Conservation (phyloP, 352 stramenopile genomes). For the Phytophthora tubulina region DNA sequence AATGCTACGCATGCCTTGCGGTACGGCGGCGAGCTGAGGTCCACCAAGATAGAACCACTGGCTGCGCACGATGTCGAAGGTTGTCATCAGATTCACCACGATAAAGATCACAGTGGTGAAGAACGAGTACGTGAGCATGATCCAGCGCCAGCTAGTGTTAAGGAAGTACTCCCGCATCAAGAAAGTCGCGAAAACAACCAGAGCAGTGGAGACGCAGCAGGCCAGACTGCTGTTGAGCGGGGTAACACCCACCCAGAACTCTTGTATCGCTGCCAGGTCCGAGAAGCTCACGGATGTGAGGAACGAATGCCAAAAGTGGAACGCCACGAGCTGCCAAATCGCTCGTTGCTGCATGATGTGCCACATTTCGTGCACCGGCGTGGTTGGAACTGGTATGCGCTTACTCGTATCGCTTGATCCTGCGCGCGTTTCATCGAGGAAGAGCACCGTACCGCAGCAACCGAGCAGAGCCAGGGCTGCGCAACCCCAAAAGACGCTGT, state of each 20-base stretch:
- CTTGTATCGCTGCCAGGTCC: constrained; percentile 59
- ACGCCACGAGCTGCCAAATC: constrained; percentile 76
- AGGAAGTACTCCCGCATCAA: constrained; percentile 72
- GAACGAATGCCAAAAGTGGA: constrained; percentile 76
- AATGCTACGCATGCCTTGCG: constrained; percentile 70
- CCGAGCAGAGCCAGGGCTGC: constrained; percentile 49
- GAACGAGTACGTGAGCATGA: constrained; percentile 61
- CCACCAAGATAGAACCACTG: constrained; percentile 79
- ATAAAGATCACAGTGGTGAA: constrained; percentile 60
- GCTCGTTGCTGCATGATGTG: constrained; percentile 75
- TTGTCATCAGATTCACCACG: constrained; percentile 57
- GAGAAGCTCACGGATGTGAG: constrained; percentile 67
- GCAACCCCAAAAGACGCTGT: constrained; percentile 67
- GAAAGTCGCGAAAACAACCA: constrained; percentile 61
- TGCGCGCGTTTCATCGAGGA: constrained; percentile 56
- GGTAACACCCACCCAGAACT: constrained; percentile 68
- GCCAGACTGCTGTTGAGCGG: constrained; percentile 68
- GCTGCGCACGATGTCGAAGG: constrained; percentile 68
- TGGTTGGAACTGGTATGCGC: constrained; percentile 23
- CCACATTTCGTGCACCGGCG: constrained; percentile 69
- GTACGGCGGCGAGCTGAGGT: constrained; percentile 63
- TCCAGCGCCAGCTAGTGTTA: constrained; percentile 63
- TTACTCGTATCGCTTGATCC: constrained; percentile 29
- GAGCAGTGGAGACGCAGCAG: constrained; percentile 55
- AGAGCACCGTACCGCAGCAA: constrained; percentile 49